Base-by-base conservation (phyloP, 129 eudicot genomes). In the Centrapalus pauciflorus region DNA sequence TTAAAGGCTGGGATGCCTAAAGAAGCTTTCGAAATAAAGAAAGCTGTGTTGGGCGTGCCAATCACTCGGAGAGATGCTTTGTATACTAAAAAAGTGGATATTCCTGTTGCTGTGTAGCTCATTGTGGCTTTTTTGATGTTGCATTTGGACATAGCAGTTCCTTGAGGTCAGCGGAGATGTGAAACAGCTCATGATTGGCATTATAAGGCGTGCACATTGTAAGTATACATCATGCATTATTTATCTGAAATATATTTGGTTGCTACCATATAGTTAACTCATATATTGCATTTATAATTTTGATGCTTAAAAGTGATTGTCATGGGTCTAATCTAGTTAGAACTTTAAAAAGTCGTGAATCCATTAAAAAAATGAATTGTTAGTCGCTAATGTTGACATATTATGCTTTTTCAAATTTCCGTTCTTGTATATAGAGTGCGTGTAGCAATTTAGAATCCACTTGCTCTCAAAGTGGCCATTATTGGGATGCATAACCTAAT, bases 1-100 rank as follows among this genome's bases (percentile, higher is more conserved):
- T 55, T 73, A 43, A 93, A 93, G 79, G 98, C 92, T 28, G 98
- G 96, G 68, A 93, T 93, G 98, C 78, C 87, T 4, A 81, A 62
- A 14, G 88, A 93, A 80, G 96, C 99, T 45, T 65, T 59, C 55
- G 64, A 73, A 32, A 86, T 93, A 81, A 79, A 50, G 84, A 80
- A 79, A 70, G 66, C 73, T 54, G 81, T 68, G 45, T 74, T 16
- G 24, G 73, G 80, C 14, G 55, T 56, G n/a, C 77, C 81, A 32
- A 74, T 82, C 34, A 48, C 74, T 5, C 67, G 62, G 52, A 77
- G 71, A 64, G 72, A 64, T 55, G 24, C 25, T 35, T 60, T 63
- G 2, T n/a, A 26, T 61, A 43, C 72, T 35, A 61, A 50, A 17
- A 75, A 70, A 2, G 21, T 74, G 49, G 89, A 74, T 58, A 77